Conservation (phyloP, 2,329 filamentous ascomycete species). For the Paecilomyces dactylethromorphus region DNA sequence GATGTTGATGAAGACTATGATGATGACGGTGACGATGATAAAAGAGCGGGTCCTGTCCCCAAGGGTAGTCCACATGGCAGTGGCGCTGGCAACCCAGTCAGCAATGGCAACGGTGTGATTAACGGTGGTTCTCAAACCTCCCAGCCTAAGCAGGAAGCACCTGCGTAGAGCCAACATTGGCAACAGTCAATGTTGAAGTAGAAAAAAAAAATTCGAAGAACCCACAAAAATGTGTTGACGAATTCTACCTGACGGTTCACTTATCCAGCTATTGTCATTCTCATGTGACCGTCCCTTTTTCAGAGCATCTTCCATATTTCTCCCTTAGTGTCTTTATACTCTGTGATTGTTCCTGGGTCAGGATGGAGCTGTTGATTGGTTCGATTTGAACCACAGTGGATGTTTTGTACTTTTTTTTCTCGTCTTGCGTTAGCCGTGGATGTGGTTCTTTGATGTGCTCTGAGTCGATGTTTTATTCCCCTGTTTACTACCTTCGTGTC, state of each 20-base stretch:
- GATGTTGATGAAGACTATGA: constrained; percentile 98
- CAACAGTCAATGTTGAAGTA: constrained; percentile 1
- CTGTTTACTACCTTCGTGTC: not conserved
- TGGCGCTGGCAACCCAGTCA: constrained; percentile 19
- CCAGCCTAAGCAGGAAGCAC: constrained; percentile 24
- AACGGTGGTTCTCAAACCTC: constrained; percentile 18
- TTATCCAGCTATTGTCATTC: not conserved
- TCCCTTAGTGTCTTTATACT: not conserved
- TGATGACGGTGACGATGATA: constrained; percentile 83
- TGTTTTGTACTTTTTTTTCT: not conserved
- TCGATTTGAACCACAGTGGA: not conserved
- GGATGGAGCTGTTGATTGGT: not conserved
- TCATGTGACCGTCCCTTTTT: constrained; percentile 1
- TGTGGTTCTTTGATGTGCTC: not conserved
- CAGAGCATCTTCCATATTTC: not conserved
- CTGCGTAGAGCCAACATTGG: constrained; percentile 13
- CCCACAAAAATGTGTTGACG: not conserved
- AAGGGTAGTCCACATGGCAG: constrained; percentile 31
- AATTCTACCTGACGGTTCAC: not conserved
- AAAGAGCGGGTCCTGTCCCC: constrained; percentile 31
- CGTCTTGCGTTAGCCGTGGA: not conserved
- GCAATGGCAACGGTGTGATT: constrained; percentile 18
- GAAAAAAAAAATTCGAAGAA: not conserved
- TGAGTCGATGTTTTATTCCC: not conserved
- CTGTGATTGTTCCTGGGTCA: not conserved